Conservation (phyloP, 192 early-diverging fungal genomes). For the Oehlia diaphana region DNA sequence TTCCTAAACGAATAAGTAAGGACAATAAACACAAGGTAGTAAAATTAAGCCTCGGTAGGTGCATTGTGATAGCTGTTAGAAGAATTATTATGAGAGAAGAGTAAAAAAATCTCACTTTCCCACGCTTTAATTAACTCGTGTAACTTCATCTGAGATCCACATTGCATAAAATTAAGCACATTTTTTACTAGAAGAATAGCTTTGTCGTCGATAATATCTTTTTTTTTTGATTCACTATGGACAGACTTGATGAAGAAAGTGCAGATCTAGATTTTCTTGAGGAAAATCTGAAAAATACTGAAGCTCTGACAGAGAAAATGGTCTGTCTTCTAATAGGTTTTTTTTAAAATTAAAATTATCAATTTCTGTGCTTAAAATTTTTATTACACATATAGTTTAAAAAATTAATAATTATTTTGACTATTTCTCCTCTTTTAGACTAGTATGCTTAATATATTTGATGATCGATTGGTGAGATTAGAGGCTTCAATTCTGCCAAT, state of each 20-base stretch:
- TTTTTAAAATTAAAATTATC: too few relatives aligned
- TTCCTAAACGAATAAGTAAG: slow-evolving; percentile 54
- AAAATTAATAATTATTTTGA: background rate
- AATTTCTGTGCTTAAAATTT: too few relatives aligned
- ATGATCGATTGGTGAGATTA: slow-evolving; percentile 66
- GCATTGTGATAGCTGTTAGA: background rate
- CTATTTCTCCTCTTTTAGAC: slow-evolving; percentile 41
- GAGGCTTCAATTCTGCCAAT: slow-evolving; percentile 81
- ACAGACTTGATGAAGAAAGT: slow-evolving; percentile 43
- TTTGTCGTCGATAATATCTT: too few relatives aligned
- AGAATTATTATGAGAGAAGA: background rate
- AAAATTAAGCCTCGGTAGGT: slow-evolving; percentile 13
- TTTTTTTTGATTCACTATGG: slow-evolving; percentile 13
- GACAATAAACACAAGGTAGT: slow-evolving; percentile 30
- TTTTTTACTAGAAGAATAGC: too few relatives aligned
- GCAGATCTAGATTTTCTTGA: slow-evolving; percentile 54
- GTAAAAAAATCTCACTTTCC: background rate
- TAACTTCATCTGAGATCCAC: background rate
- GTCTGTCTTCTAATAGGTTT: slow-evolving; percentile 31
- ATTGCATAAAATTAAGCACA: too few relatives aligned
- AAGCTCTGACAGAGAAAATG: slow-evolving; percentile 52
- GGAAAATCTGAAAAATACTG: slow-evolving; percentile 50
- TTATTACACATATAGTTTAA: background rate
- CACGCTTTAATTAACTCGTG: background rate
- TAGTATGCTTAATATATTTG: slow-evolving; percentile 73